Conservation (phyloP, 441 rosid species). For the Corymbia citriodora region DNA sequence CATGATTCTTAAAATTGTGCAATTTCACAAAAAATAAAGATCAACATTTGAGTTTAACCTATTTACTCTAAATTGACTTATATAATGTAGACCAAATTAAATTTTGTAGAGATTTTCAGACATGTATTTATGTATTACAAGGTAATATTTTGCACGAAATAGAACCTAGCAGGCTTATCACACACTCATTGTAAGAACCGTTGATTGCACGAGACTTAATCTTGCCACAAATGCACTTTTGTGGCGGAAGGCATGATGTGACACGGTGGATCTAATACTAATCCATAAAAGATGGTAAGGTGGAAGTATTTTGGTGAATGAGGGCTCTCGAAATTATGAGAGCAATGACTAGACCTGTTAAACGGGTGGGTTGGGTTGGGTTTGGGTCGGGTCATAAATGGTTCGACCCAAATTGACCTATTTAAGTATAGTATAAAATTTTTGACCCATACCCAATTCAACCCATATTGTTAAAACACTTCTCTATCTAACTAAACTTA, state of each 20-base stretch:
- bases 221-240: neutral
- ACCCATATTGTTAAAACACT: no score
- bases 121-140: neutral
- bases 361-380: no score
- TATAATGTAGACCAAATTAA: no score
- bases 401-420: no score
- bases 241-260: neutral
- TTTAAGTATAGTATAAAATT: no score
- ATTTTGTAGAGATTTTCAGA: neutral
- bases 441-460: no score
- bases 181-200: neutral
- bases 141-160: neutral
- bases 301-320: no score
- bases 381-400: no score
- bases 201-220: neutral
- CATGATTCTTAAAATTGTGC: neutral
- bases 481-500: no score
- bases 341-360: neutral
- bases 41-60: neutral
- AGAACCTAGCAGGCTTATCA: neutral
- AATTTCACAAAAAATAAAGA: no score
- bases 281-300: neutral
- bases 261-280: neutral
- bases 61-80: neutral
- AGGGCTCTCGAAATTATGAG: neutral